phyloP scores from a whole-genome alignment of 2,329 filamentous ascomycete genomes.

The Anisogramma anomala region DNA sequence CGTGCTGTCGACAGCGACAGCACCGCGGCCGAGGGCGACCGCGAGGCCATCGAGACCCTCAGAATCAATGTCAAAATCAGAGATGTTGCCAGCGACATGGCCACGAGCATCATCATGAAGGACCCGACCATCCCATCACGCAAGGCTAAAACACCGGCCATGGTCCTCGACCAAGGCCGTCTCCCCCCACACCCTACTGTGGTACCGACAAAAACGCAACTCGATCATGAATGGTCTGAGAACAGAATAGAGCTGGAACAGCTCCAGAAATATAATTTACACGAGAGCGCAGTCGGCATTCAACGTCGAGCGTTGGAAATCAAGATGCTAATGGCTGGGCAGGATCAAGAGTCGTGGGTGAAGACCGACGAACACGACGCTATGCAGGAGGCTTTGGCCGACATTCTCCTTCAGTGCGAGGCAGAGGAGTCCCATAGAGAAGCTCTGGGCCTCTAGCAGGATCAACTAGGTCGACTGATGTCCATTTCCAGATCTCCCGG shows the following conservation, averaged over 20 bases:
- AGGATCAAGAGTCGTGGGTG: background rate
- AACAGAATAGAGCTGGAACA: background rate
- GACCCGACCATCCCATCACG: background rate
- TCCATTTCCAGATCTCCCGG: too few species aligned
- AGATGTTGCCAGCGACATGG: slow-evolving; percentile 1
- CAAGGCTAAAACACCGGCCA: background rate
- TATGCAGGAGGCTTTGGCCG: slow-evolving; percentile 6
- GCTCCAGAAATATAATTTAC: background rate
- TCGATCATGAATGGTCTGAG: slow-evolving; percentile 1
- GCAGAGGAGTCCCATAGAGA: background rate
- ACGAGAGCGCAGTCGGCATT: slow-evolving; percentile 1
- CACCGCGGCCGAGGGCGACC: background rate
- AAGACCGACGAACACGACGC: background rate
- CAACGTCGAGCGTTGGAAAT: slow-evolving; percentile 3
- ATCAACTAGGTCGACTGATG: background rate
- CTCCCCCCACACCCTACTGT: background rate
- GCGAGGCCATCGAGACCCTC: background rate
- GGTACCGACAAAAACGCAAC: background rate
- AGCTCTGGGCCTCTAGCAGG: background rate
- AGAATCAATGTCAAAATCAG: background rate
- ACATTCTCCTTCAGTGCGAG: background rate
- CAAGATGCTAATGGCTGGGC: background rate
- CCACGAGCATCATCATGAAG: background rate
- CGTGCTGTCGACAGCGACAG: background rate
- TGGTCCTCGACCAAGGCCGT: background rate